phyloP scores from a whole-genome alignment of 805 yeast species.

The Starmerella etchellsii region DNA sequence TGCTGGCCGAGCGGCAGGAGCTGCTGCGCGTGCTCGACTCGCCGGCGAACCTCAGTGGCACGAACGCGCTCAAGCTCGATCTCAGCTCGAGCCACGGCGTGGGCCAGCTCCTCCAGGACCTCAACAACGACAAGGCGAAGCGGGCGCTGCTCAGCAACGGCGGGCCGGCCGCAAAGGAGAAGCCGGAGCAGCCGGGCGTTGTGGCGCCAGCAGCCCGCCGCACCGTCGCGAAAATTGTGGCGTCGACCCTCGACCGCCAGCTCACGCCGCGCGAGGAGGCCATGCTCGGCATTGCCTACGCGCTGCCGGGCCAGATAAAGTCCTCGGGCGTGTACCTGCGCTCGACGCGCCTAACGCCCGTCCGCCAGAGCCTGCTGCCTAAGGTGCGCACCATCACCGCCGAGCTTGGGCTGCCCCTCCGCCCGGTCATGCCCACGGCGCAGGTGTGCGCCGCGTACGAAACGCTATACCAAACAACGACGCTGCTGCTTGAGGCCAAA shows the following conservation, averaged over 20 bases:
- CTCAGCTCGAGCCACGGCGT: conserved; percentile 64
- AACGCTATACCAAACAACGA: conserved; percentile 53
- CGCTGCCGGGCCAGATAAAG: conserved; percentile 33
- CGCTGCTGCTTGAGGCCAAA: conserved; percentile 66
- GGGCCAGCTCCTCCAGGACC: conserved; percentile 67
- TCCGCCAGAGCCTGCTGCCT: conserved; percentile 62
- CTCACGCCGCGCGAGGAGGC: conserved; percentile 69
- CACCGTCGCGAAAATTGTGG: conserved; percentile 21
- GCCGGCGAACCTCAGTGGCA: conserved; percentile 47
- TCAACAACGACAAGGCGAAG: conserved; percentile 53
- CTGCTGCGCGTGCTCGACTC: conserved; percentile 70
- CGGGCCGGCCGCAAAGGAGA: conserved; percentile 15
- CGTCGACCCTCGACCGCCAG: conserved; percentile 33
- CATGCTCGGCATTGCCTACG: conserved; percentile 63
- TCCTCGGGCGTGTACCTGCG: conserved; percentile 67
- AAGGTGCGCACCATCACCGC: conserved; percentile 50
- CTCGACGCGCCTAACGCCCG: conserved; percentile 62
- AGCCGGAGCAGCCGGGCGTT: conserved; percentile 12
- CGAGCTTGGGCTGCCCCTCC: conserved; percentile 66
- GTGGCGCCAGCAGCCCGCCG: conserved; percentile 12
- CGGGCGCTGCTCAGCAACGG: neutral
- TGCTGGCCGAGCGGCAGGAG: conserved; percentile 69
- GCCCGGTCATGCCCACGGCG: conserved; percentile 81
- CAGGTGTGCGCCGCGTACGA: conserved; percentile 68
- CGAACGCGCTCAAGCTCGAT: conserved; percentile 55